These are phyloP conservation scores for Benincasa hispida DNA, from an alignment of 306 rosid species.

Conservation along the genomic window DNA sequence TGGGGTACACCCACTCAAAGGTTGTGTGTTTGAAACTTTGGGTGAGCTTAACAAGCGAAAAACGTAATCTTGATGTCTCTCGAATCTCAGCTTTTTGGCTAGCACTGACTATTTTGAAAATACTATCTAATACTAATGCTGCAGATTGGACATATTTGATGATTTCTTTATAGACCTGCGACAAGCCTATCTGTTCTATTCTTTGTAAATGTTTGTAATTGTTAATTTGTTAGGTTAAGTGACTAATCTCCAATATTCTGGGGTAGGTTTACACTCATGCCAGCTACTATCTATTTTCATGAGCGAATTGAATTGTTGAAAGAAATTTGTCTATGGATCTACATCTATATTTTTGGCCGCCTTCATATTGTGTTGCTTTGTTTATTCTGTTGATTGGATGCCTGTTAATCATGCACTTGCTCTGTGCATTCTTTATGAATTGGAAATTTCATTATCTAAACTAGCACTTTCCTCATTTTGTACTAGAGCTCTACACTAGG, in stretches of 20 bases:
- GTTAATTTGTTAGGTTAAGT: neutral
- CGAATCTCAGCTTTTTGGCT: neutral
- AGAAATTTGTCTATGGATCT: neutral
- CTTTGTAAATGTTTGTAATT: neutral
- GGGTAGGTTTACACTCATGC: neutral
- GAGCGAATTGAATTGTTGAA: neutral
- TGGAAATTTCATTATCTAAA: neutral
- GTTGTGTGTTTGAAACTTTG: too few species aligned
- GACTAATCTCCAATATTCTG: neutral
- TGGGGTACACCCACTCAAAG: neutral
- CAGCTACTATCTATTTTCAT: neutral
- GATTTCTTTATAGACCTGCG: neutral
- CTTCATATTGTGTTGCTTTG: neutral
- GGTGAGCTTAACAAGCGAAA: neutral
- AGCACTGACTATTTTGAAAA: too few species aligned
- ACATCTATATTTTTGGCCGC: neutral
- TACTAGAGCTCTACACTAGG: neutral
- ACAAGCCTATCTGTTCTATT: neutral
- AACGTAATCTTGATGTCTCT: neutral
- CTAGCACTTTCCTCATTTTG: neutral
- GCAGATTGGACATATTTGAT: neutral
- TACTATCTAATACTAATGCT: neutral
- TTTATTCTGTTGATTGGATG: neutral
- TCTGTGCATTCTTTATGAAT: neutral
- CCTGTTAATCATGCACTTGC: neutral